Conservation (phyloP, 2,329 filamentous ascomycete genomes). For the Diplodia mutila region DNA sequence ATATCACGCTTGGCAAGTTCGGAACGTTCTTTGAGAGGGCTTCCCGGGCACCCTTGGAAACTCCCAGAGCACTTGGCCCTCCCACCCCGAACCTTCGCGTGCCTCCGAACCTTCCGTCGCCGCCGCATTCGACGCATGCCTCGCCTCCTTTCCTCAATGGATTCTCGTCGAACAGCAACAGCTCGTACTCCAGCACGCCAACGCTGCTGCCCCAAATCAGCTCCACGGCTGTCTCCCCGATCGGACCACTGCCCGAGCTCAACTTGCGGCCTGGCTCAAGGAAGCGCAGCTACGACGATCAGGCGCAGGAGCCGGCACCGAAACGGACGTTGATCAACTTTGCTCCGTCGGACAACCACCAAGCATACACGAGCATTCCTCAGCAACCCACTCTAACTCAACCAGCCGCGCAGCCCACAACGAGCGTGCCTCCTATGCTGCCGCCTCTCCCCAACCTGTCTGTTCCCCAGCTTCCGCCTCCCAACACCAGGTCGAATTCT, state of each 20-base stretch:
- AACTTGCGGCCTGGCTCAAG: conserved; percentile 45
- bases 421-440: conserved; percentile 41
- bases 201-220: conserved; percentile 45
- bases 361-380: conserved; percentile 29
- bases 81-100: conserved; percentile 43
- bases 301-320: conserved; percentile 58
- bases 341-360: conserved; percentile 14
- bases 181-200: conserved; percentile 45
- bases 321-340: conserved; percentile 49
- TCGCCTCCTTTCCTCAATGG: conserved; percentile 52
- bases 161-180: conserved; percentile 50
- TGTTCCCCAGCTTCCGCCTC: conserved; percentile 54
- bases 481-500: conserved; percentile 68
- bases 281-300: conserved; percentile 64
- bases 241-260: conserved; percentile 47
- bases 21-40: conserved; percentile 80
- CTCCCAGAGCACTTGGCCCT: conserved; percentile 40
- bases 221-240: conserved; percentile 50
- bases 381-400: conserved; percentile 17
- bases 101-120: conserved; percentile 54
- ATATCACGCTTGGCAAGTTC: conserved; percentile 79
- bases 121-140: conserved; percentile 54
- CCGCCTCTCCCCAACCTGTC: conserved; percentile 74
- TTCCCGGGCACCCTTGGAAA: conserved; percentile 51
- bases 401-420: conserved; percentile 37